Evolutionary conservation across 306 rosid species (phyloP), one percentile per base, ranked within the genome.

Genomic region (Hippophae rhamnoides): DNA sequence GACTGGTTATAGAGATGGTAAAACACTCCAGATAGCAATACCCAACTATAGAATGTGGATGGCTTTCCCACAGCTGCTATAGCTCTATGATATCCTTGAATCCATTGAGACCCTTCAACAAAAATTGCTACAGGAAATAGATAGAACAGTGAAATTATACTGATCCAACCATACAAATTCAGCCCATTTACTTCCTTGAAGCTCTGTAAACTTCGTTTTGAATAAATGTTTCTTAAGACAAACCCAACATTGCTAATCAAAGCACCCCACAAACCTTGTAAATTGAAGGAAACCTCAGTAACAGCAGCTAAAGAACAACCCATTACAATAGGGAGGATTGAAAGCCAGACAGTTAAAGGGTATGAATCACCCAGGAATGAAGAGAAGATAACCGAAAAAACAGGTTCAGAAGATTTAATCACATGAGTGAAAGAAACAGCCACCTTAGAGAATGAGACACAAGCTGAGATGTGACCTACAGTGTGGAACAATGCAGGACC

Each of bases 401-500:
- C 96, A 2, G 98, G 99, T 68, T 87, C 95, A 0, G 95, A 87
- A 13, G 96, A 92, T 72, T 92, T 92, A 59, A 92, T 92, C 63
- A 92, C 98, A 62, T 92, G 96, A 14, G 98, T 92, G 85, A 92
- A 92, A 7, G 98, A 92, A 53, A 92, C 98, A 26, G 93, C 96
- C 12, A 88, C 96, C 74, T 92, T 92, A 13, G 99, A 88, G 80
- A 92, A 83, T 13, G 99, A 87, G 57, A 92, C 93, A 54, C 96
- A 83, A 4, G 96, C 99, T 38, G 96, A 92, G 53, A 88, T 92
- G 79, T 92, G 98, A 57, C 98, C 98, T 68, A 92, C 70, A 0
- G 98, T 85, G 78, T 92, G 99, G 75, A 92, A 92, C 68, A 92
- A 75, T 65, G 99, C 99, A 56, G 99, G 99, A 42, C 93, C 93